Base-by-base conservation (phyloP, 192 early-diverging fungal genomes). In the Glomus cerebriforme region DNA sequence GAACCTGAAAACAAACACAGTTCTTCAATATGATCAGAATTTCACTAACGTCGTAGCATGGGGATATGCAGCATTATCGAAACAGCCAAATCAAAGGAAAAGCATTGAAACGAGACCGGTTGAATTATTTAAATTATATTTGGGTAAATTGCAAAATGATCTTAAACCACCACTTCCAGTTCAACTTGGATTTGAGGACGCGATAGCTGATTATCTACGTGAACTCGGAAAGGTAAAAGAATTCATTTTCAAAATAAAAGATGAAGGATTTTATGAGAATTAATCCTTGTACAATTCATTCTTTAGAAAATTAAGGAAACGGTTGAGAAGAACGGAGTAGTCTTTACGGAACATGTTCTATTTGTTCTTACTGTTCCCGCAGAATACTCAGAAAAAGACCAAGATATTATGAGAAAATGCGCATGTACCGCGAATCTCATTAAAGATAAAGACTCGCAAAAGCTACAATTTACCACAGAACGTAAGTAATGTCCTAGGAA, bases 321-420 rank as follows among this genome's bases (percentile, higher is more conserved):
- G 39, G 39, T 43, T 12, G 39, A 43, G 39, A 43, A 43, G 35
- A 2, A 10, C 2, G 39, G n/a, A 35, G 22, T 70, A 10, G 26
- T 43, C 10, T 70, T 70, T 22, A 34, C 27, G 8, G 34, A 70
- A 43, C 2, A 70, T n/a, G 32, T 70, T 35, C 34, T 34, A 19
- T 39, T 70, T 3, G 34, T 70, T 34, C 24, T 70, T 13, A 70
- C 68, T 17, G 37, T 70, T 34, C 68, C 68, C 19, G 27, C 68
- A 8, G 68, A 70, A 70, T 70, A 34, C 4, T 24, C 68, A 19
- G 68, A 70, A 43, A 10, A 43, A 43, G 88, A 86, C 27, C 87
- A 89, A 79, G 83, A 75, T 22, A 83, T 83, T 17, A 89, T 89
- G 88, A 77, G 88, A 37, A 82, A 84, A 45, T 84, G 86, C 13